These are phyloP conservation scores for Phytophthora ohioensis DNA, from an alignment of 352 stramenopile genomes.

Conservation along the genomic window DNA sequence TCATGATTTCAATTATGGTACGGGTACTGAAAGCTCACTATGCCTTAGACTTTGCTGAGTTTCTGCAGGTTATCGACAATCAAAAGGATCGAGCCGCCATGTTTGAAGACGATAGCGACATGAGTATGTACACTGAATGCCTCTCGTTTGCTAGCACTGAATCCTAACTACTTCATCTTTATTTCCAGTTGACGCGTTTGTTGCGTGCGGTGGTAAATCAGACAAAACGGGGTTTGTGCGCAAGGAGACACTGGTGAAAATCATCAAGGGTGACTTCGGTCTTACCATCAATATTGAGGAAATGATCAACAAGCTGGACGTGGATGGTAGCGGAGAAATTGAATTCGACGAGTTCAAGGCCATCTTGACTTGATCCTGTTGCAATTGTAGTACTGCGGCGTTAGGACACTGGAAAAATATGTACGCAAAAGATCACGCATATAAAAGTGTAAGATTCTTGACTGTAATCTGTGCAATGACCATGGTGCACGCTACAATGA, in stretches of 20 bases:
- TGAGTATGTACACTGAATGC: slow-evolving; percentile 69
- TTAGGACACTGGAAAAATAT: not conserved
- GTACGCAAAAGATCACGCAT: too few relatives aligned
- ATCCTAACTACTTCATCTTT: not conserved
- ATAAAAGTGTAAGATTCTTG: too few relatives aligned
- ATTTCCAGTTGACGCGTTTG: slow-evolving; percentile 94
- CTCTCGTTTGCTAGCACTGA: not conserved
- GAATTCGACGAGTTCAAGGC: slow-evolving; percentile 97
- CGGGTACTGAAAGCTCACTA: not conserved
- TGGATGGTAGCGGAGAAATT: slow-evolving; percentile 95
- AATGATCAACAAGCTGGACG: slow-evolving; percentile 97
- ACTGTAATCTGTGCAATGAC: too few relatives aligned
- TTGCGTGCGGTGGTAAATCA: slow-evolving; percentile 94
- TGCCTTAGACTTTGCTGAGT: slow-evolving; percentile 95
- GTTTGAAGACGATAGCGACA: slow-evolving; percentile 97
- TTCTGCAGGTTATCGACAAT: slow-evolving; percentile 98
- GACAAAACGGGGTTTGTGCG: slow-evolving; percentile 94
- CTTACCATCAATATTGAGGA: slow-evolving; percentile 98
- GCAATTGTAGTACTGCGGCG: not conserved
- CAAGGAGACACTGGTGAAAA: slow-evolving; percentile 91
- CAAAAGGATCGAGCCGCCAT: slow-evolving; percentile 96
- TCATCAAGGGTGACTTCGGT: slow-evolving; percentile 97
- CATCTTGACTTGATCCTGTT: slow-evolving; percentile 69
- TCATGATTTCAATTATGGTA: not conserved
- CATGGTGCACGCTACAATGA: slow-evolving; percentile 36